These are phyloP conservation scores for Leccinum rimulosum DNA, from an alignment of 768 basidiomycete species.

Conservation along the genomic window DNA sequence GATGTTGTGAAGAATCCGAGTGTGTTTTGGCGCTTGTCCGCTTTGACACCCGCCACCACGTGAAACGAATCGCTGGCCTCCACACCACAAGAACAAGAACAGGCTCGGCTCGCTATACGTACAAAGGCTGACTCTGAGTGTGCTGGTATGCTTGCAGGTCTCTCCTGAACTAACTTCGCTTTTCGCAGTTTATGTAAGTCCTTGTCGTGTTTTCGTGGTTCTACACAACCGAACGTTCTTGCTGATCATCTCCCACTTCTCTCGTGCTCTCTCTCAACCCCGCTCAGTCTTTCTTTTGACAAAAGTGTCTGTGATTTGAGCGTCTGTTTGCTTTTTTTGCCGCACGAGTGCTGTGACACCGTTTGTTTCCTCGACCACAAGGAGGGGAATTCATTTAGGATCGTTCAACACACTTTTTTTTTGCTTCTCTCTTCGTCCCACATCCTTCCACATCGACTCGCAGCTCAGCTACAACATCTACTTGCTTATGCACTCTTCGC, in stretches of 20 bases:
- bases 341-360: slow-evolving; percentile 13
- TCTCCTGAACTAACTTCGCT: slow-evolving; percentile 26
- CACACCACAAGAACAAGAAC: slow-evolving; percentile 19
- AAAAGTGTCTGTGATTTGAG: slow-evolving; percentile 31
- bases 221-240: slow-evolving; percentile 16
- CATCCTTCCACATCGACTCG: slow-evolving; percentile 19
- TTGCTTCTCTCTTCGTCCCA: slow-evolving; percentile 19
- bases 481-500: slow-evolving; percentile 37
- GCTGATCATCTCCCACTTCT: slow-evolving; percentile 22
- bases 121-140: slow-evolving; percentile 30
- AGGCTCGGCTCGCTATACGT: slow-evolving; percentile 12
- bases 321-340: slow-evolving; percentile 30
- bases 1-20: slow-evolving; percentile 29
- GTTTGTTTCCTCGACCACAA: slow-evolving; percentile 24
- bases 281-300: slow-evolving; percentile 17
- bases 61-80: slow-evolving; percentile 23
- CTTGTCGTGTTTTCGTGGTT: slow-evolving; percentile 24
- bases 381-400: slow-evolving; percentile 24
- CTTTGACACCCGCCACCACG: slow-evolving; percentile 32
- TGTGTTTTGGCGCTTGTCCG: slow-evolving; percentile 26
- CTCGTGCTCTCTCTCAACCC: slow-evolving; percentile 18
- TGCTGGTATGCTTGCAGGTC: slow-evolving; percentile 32
- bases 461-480: slow-evolving; percentile 17
- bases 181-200: slow-evolving; percentile 36
- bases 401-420: slow-evolving; percentile 31